Percentiles rank a stretch among this genome's conserved stretches.
phyloP scores from a whole-genome alignment of 2,329 filamentous ascomycete genomes.

The Ceratocystis diversiconidia region DNA sequence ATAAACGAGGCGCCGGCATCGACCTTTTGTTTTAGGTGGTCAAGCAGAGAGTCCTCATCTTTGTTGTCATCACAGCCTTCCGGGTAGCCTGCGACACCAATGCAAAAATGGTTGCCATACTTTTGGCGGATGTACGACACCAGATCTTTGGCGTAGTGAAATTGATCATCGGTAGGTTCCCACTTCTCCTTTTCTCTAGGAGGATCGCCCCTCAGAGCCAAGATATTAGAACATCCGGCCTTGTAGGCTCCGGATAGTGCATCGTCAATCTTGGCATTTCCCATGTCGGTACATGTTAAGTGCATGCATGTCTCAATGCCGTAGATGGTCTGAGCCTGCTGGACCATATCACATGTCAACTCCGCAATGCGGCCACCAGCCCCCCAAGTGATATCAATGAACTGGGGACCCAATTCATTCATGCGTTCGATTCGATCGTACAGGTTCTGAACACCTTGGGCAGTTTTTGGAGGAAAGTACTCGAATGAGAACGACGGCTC shows the following conservation, averaged over 20 bases:
- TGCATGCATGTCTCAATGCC: slow-evolving; percentile 99
- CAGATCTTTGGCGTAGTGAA: slow-evolving; percentile 83
- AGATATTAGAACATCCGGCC: slow-evolving; percentile 91
- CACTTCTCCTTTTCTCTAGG: slow-evolving; percentile 88
- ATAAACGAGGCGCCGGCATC: slow-evolving; percentile 89
- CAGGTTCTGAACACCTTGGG: slow-evolving; percentile 93
- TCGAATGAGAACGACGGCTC: slow-evolving; percentile 95
- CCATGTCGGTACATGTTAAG: slow-evolving; percentile 97
- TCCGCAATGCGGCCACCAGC: slow-evolving; percentile 83
- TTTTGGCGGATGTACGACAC: slow-evolving; percentile 67
- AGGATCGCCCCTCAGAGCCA: slow-evolving; percentile 84
- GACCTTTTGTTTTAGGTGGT: slow-evolving; percentile 93
- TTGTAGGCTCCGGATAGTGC: slow-evolving; percentile 82
- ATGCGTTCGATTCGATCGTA: slow-evolving; percentile 99
- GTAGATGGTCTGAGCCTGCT: slow-evolving; percentile 85
- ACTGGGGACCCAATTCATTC: slow-evolving; percentile 84
- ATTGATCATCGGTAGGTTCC: slow-evolving; percentile 74
- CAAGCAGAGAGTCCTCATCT: slow-evolving; percentile 68
- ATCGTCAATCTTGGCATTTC: slow-evolving; percentile 74
- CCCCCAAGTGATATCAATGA: slow-evolving; percentile 98
- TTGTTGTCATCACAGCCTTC: slow-evolving; percentile 91
- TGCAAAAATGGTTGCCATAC: slow-evolving; percentile 70
- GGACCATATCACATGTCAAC: slow-evolving; percentile 93
- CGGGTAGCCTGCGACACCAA: slow-evolving; percentile 91
- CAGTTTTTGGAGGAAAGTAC: slow-evolving; percentile 97